These are phyloP conservation scores for Sapria himalayana DNA, from an alignment of 345 rosid genomes.

Conservation along the genomic window DNA sequence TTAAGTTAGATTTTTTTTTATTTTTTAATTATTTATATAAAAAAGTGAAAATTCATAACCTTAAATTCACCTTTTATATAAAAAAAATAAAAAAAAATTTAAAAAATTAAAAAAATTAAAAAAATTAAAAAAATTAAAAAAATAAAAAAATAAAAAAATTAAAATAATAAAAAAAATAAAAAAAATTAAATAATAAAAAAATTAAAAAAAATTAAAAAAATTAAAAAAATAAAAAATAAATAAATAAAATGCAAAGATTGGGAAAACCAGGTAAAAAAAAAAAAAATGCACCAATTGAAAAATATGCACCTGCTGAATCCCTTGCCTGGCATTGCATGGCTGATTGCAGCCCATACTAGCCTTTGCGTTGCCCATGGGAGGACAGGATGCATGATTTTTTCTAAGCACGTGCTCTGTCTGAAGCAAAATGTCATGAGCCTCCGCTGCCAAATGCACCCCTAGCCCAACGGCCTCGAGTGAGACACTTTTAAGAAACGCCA, in stretches of 20 bases:
- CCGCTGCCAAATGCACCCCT: conserved; percentile 90
- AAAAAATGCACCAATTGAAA: conserved; percentile 4
- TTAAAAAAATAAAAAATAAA: too few relatives aligned
- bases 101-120: too few relatives aligned
- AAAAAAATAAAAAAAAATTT: too few relatives aligned
- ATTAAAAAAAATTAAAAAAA: too few relatives aligned
- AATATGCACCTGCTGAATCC: conserved; percentile 53
- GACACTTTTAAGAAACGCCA: conserved; percentile 76
- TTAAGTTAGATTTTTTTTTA: too few relatives aligned
- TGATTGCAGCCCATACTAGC: conserved; percentile 51
- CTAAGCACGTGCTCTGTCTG: conserved; percentile 51
- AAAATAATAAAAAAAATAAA: too few relatives aligned
- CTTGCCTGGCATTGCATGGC: conserved; percentile 73
- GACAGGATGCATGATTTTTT: conserved; percentile 27
- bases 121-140: too few relatives aligned
- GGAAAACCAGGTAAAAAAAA: conserved; percentile 35
- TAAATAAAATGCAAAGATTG: conserved; percentile 59
- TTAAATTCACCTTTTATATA: too few relatives aligned
- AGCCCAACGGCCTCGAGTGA: conserved; percentile 89
- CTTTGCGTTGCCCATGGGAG: conserved; percentile 25
- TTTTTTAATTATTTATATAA: too few relatives aligned
- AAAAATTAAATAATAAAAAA: too few relatives aligned
- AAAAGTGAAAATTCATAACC: too few relatives aligned
- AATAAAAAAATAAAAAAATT: too few relatives aligned
- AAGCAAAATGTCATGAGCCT: conserved; percentile 58